A percentile compares a stretch with the other conserved stretches of the same genome.
These are phyloP conservation scores for Jacaranda mimosifolia DNA, from an alignment of 257 asterid species.

Conservation along the genomic window DNA sequence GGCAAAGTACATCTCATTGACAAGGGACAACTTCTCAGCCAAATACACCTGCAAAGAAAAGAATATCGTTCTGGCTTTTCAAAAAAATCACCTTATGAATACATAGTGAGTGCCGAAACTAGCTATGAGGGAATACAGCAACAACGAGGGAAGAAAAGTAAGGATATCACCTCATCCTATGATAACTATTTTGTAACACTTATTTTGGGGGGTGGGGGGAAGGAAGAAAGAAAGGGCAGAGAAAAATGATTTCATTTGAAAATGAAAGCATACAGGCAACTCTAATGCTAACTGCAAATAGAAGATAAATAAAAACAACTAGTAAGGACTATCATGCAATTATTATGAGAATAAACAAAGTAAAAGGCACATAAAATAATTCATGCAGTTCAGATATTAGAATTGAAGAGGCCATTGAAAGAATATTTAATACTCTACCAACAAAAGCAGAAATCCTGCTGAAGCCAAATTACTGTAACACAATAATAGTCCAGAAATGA, in stretches of 20 bases:
- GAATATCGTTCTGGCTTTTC: slow-evolving; percentile 6
- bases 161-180: neutral
- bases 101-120: slow-evolving; percentile 8
- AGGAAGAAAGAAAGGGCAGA: neutral
- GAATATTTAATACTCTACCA: neutral
- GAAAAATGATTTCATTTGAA: neutral
- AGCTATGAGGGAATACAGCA: neutral
- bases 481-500: neutral
- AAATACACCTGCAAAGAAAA: slow-evolving; percentile 76
- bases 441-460: neutral
- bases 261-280: slow-evolving; percentile 1
- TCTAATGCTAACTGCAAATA: slow-evolving; percentile 7
- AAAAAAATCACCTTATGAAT: neutral
- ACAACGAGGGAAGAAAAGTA: slow-evolving; percentile 23
- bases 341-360: slow-evolving; percentile 12
- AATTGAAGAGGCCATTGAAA: neutral
- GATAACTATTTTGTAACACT: slow-evolving; percentile 6
- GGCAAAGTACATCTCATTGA: slow-evolving; percentile 99
- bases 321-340: neutral
- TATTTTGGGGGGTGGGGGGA: neutral
- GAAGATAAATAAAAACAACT: neutral
- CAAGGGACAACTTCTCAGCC: slow-evolving; percentile 92
- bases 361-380: neutral
- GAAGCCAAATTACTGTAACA: neutral
- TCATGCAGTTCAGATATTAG: slow-evolving; percentile 9